phyloP scores from a whole-genome alignment of 306 rosid genomes.

The Cucurbita maxima region DNA sequence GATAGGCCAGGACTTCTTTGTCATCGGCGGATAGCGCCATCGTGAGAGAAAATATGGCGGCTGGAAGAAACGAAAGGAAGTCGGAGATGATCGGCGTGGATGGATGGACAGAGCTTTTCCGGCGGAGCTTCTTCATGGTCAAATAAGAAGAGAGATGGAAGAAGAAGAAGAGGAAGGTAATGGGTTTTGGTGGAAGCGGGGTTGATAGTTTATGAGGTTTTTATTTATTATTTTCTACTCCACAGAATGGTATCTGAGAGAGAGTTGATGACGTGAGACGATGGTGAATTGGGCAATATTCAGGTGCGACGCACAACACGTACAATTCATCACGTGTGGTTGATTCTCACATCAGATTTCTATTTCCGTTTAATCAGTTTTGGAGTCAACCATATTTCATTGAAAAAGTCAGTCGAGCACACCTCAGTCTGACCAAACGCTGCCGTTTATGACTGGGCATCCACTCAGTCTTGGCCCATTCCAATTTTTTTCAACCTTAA shows the following conservation, averaged over 20 bases:
- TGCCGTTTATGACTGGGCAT: background rate
- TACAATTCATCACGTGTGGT: background rate
- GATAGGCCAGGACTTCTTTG: slow-evolving; percentile 61
- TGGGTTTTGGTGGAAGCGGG: slow-evolving; percentile 15
- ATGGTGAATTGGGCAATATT: slow-evolving; percentile 15
- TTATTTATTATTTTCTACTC: slow-evolving; percentile 10
- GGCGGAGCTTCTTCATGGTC: slow-evolving; percentile 79
- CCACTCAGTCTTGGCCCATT: background rate
- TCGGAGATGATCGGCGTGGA: slow-evolving; percentile 71
- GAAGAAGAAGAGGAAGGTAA: slow-evolving; percentile 1
- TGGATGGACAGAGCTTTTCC: slow-evolving; percentile 72
- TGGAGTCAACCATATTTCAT: background rate
- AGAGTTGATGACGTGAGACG: slow-evolving; percentile 37
- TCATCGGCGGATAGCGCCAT: slow-evolving; percentile 60
- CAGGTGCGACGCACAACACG: slow-evolving; percentile 25
- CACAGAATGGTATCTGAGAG: background rate
- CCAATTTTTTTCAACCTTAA: background rate
- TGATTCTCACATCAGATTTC: background rate
- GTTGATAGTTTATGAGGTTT: slow-evolving; percentile 23
- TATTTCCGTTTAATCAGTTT: background rate
- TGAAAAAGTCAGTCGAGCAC: background rate
- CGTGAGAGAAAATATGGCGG: slow-evolving; percentile 56
- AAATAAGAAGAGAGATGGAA: slow-evolving; percentile 2
- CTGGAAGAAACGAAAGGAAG: slow-evolving; percentile 74
- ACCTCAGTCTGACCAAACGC: background rate